Evolutionary conservation across 2,329 filamentous ascomycete genomes (phyloP).

Genomic region (Domatiomyces catenatus): DNA sequence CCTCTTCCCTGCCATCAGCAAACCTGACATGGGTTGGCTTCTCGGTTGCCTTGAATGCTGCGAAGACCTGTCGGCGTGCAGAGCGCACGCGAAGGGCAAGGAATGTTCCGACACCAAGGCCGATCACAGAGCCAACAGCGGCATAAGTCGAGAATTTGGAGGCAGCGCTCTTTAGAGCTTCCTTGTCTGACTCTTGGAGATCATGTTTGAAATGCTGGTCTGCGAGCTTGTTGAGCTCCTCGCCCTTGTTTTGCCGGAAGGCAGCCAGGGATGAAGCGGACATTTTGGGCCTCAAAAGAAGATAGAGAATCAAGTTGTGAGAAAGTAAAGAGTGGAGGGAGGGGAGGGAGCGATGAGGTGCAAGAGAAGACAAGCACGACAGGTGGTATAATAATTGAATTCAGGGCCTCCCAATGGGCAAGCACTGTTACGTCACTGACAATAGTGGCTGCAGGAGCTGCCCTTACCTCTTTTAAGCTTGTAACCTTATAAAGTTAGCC

Average conservation of each 20-base stretch:
- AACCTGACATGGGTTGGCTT: slow-evolving; percentile 49
- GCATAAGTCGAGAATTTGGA: slow-evolving; percentile 40
- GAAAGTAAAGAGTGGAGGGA: background rate
- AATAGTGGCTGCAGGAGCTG: background rate
- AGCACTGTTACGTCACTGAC: background rate
- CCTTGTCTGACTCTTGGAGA: slow-evolving; percentile 43
- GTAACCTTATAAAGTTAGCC: background rate
- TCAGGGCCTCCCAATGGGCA: too few species aligned
- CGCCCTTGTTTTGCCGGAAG: slow-evolving; percentile 31
- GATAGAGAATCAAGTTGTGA: background rate
- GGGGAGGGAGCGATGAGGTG: background rate
- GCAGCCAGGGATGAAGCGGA: slow-evolving; percentile 33
- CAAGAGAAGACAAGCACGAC: background rate
- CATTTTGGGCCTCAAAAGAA: slow-evolving; percentile 5
- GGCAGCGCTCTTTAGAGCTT: slow-evolving; percentile 41
- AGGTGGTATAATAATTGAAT: background rate
- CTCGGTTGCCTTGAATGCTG: slow-evolving; percentile 44
- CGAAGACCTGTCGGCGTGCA: slow-evolving; percentile 44
- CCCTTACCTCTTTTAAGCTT: background rate
- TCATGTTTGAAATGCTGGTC: slow-evolving; percentile 45
- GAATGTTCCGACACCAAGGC: slow-evolving; percentile 43
- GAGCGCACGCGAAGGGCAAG: slow-evolving; percentile 42
- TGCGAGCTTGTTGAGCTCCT: slow-evolving; percentile 40
- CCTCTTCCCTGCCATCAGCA: slow-evolving; percentile 43
- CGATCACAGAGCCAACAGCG: slow-evolving; percentile 43